These are phyloP conservation scores for Apiotrichum akiyoshidainum DNA, from an alignment of 1,284 basidiomycete genomes.

Conservation along the genomic window DNA sequence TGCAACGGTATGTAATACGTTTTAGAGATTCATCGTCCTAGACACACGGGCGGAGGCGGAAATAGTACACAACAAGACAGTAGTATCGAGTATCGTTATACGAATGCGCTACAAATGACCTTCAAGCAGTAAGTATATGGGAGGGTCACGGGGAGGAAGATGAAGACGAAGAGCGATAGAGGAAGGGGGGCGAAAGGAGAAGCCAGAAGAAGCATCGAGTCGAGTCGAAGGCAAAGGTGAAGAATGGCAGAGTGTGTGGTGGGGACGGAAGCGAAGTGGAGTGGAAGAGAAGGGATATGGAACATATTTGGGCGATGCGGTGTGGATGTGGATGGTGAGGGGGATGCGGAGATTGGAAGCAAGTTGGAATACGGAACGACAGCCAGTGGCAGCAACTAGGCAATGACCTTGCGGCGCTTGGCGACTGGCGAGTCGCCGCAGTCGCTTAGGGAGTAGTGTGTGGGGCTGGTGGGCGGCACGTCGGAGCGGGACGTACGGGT, in stretches of 20 bases:
- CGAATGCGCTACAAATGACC: neutral
- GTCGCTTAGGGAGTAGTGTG: constrained; percentile 29
- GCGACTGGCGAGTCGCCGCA: constrained; percentile 22
- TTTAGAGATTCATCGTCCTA: neutral
- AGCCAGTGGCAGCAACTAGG: neutral
- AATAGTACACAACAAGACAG: constrained; percentile 1
- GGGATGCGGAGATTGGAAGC: neutral
- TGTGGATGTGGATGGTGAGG: too few relatives aligned
- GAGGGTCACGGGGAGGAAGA: too few relatives aligned
- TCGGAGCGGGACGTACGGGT: constrained; percentile 27
- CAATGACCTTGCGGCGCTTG: constrained; percentile 19
- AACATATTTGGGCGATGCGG: too few relatives aligned
- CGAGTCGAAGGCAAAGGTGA: neutral
- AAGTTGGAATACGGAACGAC: neutral
- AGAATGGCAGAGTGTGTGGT: too few relatives aligned
- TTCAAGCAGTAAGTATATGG: neutral
- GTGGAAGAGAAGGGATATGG: too few relatives aligned
- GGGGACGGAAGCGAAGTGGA: too few relatives aligned
- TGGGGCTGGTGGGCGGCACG: constrained; percentile 39
- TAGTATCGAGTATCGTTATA: neutral
- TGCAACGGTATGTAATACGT: neutral
- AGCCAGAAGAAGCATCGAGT: neutral
- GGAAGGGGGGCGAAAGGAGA: neutral
- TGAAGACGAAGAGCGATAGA: too few relatives aligned
- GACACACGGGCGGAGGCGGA: neutral